phyloP scores from a whole-genome alignment of 768 basidiomycete species.

The Termitomyces titanicus region DNA sequence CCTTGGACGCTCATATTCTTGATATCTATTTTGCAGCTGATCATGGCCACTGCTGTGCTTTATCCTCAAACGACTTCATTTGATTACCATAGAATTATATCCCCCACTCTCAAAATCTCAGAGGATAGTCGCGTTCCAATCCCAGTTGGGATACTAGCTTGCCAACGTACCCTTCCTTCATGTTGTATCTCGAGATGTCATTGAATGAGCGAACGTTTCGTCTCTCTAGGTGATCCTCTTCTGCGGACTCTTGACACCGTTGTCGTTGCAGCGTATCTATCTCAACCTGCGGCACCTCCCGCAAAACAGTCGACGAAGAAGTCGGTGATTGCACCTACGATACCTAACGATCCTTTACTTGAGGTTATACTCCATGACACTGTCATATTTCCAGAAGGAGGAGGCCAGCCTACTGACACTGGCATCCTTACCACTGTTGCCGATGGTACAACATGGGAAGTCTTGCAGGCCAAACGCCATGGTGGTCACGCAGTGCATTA shows the following conservation, averaged over 20 bases:
- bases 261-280: conserved; percentile 47
- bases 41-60: conserved; percentile 38
- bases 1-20: no score
- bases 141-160: conserved; percentile 75
- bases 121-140: conserved; percentile 45
- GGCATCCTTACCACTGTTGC: conserved; percentile 47
- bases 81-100: conserved; percentile 65
- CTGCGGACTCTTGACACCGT: conserved; percentile 54
- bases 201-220: conserved; percentile 2
- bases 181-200: neutral
- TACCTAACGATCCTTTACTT: conserved; percentile 44
- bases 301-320: conserved; percentile 54
- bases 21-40: neutral
- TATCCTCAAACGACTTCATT: conserved; percentile 42
- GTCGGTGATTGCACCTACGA: conserved; percentile 44
- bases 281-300: conserved; percentile 35
- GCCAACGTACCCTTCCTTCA: conserved; percentile 53
- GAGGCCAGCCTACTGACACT: conserved; percentile 78
- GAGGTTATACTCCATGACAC: conserved; percentile 75
- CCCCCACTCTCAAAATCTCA: conserved; percentile 53
- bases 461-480: conserved; percentile 63
- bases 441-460: conserved; percentile 49
- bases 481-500: conserved; percentile 78
- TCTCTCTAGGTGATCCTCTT: conserved; percentile 61
- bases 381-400: conserved; percentile 77